Evolutionary conservation across 192 early-diverging fungal genomes (phyloP).

Genomic region (Mortierella antarctica): DNA sequence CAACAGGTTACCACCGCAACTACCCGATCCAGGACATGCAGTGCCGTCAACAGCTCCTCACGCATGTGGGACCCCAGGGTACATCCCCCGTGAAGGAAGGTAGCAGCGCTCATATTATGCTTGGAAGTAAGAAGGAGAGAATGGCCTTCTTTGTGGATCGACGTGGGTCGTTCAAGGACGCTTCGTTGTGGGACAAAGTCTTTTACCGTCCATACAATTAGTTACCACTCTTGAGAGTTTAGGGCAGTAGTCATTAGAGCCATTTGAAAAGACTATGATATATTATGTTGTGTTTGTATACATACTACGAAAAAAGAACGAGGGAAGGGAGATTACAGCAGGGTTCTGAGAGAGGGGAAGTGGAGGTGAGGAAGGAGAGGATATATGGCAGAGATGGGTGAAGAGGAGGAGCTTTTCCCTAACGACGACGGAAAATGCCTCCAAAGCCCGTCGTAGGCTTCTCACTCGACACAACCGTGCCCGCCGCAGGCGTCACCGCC

Average conservation of each 20-base stretch:
- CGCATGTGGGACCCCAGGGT: constrained; percentile 40
- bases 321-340: background rate
- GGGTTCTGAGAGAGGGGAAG: too few relatives aligned
- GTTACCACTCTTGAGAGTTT: background rate
- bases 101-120: constrained; percentile 40
- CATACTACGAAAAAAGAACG: background rate
- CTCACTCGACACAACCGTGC: constrained; percentile 24
- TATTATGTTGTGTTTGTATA: too few relatives aligned
- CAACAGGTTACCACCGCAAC: constrained; percentile 31
- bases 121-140: constrained; percentile 46
- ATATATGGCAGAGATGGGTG: too few relatives aligned
- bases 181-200: constrained; percentile 43
- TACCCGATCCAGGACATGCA: constrained; percentile 54
- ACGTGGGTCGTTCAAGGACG: constrained; percentile 32
- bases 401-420: background rate
- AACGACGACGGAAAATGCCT: constrained; percentile 21
- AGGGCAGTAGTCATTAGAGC: background rate
- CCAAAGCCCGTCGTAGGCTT: constrained; percentile 29
- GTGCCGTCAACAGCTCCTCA: constrained; percentile 41
- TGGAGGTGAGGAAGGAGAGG: too few relatives aligned
- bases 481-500: background rate
- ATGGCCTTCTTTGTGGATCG: constrained; percentile 52
- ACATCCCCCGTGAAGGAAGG: constrained; percentile 34
- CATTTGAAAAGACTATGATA: too few relatives aligned
- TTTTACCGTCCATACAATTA: constrained; percentile 23